Evolutionary conservation across 805 yeast genomes (phyloP).

Genomic region (Wickerhamomyces queroliae): DNA sequence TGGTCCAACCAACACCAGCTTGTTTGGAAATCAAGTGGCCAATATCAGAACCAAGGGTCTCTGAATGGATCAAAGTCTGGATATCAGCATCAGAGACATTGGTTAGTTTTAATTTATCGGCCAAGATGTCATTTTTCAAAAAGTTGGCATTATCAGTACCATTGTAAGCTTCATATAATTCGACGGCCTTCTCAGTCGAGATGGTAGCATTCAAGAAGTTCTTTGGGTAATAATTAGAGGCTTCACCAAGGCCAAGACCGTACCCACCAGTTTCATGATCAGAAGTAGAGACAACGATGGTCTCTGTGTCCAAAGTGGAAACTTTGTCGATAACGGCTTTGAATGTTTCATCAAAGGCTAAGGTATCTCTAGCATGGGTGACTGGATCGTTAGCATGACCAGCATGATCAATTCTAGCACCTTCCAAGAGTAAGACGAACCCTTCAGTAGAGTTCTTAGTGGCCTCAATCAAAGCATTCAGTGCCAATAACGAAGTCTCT

Average conservation of each 20-base stretch:
- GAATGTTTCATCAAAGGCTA: slow-evolving; percentile 80
- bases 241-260: slow-evolving; percentile 74
- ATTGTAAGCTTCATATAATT: slow-evolving; percentile 33
- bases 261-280: slow-evolving; percentile 96
- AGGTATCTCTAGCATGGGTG: slow-evolving; percentile 82
- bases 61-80: slow-evolving; percentile 30
- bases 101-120: slow-evolving; percentile 51
- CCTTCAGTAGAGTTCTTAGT: slow-evolving; percentile 74
- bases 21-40: slow-evolving; percentile 65
- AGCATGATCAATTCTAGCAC: slow-evolving; percentile 91
- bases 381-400: slow-evolving; percentile 92
- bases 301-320: slow-evolving; percentile 63
- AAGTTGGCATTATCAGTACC: slow-evolving; percentile 34
- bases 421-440: slow-evolving; percentile 80
- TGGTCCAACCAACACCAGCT: slow-evolving; percentile 91
- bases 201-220: slow-evolving; percentile 59
- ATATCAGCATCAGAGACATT: slow-evolving; percentile 53
- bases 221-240: slow-evolving; percentile 81
- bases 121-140: slow-evolving; percentile 47
- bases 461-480: slow-evolving; percentile 60
- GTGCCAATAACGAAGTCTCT: slow-evolving; percentile 71
- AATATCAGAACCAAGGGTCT: slow-evolving; percentile 36
- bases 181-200: slow-evolving; percentile 66
- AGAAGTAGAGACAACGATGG: slow-evolving; percentile 73
- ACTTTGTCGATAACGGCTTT: slow-evolving; percentile 67